Evolutionary conservation across 225 moss, liverwort and hornwort species (phyloP).

Genomic region (Straminergon stramineum): DNA sequence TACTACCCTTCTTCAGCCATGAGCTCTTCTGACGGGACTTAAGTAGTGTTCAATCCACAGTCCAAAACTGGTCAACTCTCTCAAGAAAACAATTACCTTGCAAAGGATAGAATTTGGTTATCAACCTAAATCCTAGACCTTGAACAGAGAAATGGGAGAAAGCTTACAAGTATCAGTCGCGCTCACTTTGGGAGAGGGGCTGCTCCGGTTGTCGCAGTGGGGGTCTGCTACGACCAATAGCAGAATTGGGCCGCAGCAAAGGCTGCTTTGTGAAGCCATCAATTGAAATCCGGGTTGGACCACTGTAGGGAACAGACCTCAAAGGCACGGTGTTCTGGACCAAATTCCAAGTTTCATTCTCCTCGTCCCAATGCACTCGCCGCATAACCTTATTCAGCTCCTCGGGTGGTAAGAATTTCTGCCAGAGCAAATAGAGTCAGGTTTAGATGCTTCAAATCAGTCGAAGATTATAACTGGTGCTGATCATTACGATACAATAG

Average conservation of each 20-base stretch:
- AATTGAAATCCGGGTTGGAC: slow-evolving; percentile 53
- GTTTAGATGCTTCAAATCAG: neutral
- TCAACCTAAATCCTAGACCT: neutral
- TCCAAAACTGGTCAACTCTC: neutral
- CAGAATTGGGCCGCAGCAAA: slow-evolving; percentile 73
- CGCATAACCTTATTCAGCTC: slow-evolving; percentile 83
- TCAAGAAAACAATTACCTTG: neutral
- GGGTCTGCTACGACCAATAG: slow-evolving; percentile 67
- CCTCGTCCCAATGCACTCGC: slow-evolving; percentile 84
- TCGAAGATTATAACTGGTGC: neutral
- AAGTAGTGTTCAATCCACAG: neutral
- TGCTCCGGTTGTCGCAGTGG: slow-evolving; percentile 71
- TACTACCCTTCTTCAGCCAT: neutral
- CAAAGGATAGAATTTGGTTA: neutral
- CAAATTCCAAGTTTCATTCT: slow-evolving; percentile 77
- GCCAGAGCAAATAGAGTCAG: neutral
- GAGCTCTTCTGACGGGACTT: neutral
- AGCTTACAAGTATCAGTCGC: slow-evolving; percentile 70
- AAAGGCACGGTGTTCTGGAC: slow-evolving; percentile 40
- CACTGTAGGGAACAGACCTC: slow-evolving; percentile 24
- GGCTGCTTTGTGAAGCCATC: slow-evolving; percentile 86
- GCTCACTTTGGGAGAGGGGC: slow-evolving; percentile 60
- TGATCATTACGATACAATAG: neutral
- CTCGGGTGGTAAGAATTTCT: slow-evolving; percentile 78
- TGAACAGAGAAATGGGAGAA: neutral